Evolutionary conservation across 352 stramenopile species (phyloP), one percentile per base, ranked within the genome.

Genomic region (Phytopythium cucurbitacearum): DNA sequence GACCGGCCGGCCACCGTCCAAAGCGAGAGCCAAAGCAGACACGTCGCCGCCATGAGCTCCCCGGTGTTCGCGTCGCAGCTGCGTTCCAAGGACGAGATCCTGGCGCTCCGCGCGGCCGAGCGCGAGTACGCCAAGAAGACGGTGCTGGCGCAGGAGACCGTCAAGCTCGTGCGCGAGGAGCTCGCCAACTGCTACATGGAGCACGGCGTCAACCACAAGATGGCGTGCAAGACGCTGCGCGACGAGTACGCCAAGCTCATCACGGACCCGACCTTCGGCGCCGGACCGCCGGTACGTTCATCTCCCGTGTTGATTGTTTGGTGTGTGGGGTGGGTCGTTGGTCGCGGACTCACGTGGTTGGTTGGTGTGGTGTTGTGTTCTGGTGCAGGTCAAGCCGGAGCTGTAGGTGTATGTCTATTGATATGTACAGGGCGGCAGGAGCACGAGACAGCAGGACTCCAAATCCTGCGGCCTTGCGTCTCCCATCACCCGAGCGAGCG

Each of bases 171-270:
- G 65, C 81, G 82, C 53, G 85, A 92, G 48, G 82, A 94, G 63
- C 68, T 94, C 58, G 81, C 85, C 53, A 80, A 80, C 53, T 94
- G 85, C 69, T 94, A 94, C 73, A 86, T 90, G 60, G 84, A 94
- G 65, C 75, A 92, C 66, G 85, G 85, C 56, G 80, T 94, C 46
- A 94, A 94, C 74, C 85, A 94, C 81, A 89, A 87, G 61, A 85
- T 92, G 53, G 79, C 76, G 21, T 94, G 85, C 80, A 92, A 91
- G 67, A 59, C 53, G 16, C 55, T 94, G 46, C 82, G 85, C 49
- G 81, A 94, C 52, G 80, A 94, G 68, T 94, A 94, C 62, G 80
- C 65, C 44, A 81, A 71, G 56, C 78, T 94, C 41, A 71, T 94
- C 52, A 78, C 75, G 55, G 85, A 94, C 67, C 85, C 85, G 39